Base-by-base conservation (phyloP, 225 moss, liverwort and hornwort genomes). In the Physcomitrium patens region DNA sequence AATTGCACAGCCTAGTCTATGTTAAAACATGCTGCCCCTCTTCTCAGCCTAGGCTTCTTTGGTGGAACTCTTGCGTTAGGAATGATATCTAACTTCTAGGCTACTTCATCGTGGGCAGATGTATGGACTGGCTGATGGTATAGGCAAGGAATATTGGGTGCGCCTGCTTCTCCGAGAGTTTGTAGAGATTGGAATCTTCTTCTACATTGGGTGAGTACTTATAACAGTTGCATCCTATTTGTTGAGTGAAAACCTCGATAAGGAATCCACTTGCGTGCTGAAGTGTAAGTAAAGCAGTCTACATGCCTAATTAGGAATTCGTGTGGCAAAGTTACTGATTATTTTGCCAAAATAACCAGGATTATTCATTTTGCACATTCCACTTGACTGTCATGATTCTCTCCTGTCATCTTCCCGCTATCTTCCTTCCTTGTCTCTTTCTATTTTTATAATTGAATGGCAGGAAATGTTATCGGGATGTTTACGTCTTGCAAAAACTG, bases 91-190 rank as follows among this genome's bases (percentile, higher is more conserved):
- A 28, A 65, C 48, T 56, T 56, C 19, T 42, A 10, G 37, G 60
- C 17, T 60, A 49, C 28, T 59, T 51, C 48, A 28, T 74, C 18
- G 46, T 50, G 57, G n/a, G 60, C 77, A 91, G 91, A 85, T 91
- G 84, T 85, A 89, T 73, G 84, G 85, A 14, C 73, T 78, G 67
- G 73, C 84, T 46, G 86, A 88, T 48, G 88, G 88, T 54, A 70
- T 86, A 50, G 88, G 78, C 53, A 79, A 79, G 63, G 82, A 91
- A 46, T 91, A 91, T 57, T 91, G 91, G 86, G 79, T 88, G 82
- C 86, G 86, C 23, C 69, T 91, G 47, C 80, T 91, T 17, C 69
- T 91, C 22, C 78, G 88, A 14, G 91, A 91, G 60, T 81, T 89
- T 64, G 81, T 69, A 50, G 91, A 91, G 67, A 79, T 89, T 12